phyloP scores from a whole-genome alignment of 1,139 yeast species.

The Pichia kudriavzevii region DNA sequence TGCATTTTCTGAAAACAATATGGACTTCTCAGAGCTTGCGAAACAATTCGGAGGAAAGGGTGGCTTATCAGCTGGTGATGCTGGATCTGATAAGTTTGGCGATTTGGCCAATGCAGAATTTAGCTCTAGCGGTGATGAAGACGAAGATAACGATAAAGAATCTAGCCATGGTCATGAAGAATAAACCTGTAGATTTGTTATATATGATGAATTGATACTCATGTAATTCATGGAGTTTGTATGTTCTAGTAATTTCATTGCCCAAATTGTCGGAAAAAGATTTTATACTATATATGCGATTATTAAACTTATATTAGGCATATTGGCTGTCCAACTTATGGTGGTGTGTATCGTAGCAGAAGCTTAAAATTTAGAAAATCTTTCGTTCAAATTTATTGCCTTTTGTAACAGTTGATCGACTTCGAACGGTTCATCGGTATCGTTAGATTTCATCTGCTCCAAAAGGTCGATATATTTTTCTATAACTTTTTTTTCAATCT shows the following conservation, averaged over 20 bases:
- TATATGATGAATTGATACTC: too few relatives aligned
- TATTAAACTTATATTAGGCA: too few relatives aligned
- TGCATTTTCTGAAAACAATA: slow-evolving; percentile 15
- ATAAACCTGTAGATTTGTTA: too few relatives aligned
- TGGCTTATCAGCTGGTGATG: slow-evolving; percentile 8
- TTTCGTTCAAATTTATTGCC: slow-evolving; percentile 3
- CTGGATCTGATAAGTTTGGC: slow-evolving; percentile 14
- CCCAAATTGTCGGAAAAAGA: too few relatives aligned
- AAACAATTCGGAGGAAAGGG: slow-evolving; percentile 21
- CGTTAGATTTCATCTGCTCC: slow-evolving; percentile 3
- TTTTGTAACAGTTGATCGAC: slow-evolving; percentile 4
- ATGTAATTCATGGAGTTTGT: too few relatives aligned
- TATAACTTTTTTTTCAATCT: slow-evolving; percentile 18
- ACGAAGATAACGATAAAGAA: slow-evolving; percentile 3
- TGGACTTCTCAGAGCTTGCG: slow-evolving; percentile 24
- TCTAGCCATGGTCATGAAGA: slow-evolving; percentile 2
- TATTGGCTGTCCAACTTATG: too few relatives aligned
- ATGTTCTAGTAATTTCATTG: too few relatives aligned
- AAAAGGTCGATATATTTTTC: slow-evolving; percentile 8
- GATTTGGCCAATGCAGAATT: slow-evolving; percentile 17
- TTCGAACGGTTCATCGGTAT: slow-evolving; percentile 3
- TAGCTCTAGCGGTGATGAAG: slow-evolving; percentile 27
- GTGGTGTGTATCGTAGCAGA: too few relatives aligned
- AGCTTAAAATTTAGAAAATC: too few relatives aligned
- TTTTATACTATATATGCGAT: too few relatives aligned